Base-by-base conservation (phyloP, 2,329 filamentous ascomycete genomes). In the Rutstroemia sp. region DNA sequence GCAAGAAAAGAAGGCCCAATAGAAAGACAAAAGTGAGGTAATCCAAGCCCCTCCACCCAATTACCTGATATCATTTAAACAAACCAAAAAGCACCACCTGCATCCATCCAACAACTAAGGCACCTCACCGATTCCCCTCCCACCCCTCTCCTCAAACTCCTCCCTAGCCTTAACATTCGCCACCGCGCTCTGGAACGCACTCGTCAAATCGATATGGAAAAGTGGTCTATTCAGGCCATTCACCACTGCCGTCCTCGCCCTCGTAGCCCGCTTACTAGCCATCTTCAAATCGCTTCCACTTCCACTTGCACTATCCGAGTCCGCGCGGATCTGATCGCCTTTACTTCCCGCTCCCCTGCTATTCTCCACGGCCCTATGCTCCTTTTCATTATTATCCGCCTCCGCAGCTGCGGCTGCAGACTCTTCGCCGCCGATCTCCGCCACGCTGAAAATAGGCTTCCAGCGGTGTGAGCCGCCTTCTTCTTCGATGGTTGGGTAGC, bases 371-470 rank as follows among this genome's bases (percentile, higher is more conserved):
- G 30, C 10, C 9, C 65, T 63, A 3, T 67, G 62, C 16, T 73
- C 72, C 57, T 75, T 78, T 66, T 82, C 78, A 7, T 57, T 52
- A 53, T 80, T 78, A 25, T 78, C 74, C 25, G 78, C 74, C 64
- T 92, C 86, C 0, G 88, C 88, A 7, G 76, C 76, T 0, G 82
- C 82, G 1, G 87, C 86, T 0, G 88, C 88, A 4, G 86, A 89
- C 53, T 83, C 73, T 4, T 76, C 75, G 19, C 90, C 87, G 60
- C 89, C 84, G 61, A 95, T 84, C 68, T 96, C 90, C 2, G 92
- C 89, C 21, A 97, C 90, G 67, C 84, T 91, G 77, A 96, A 97
- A 62, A 97, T 91, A n/a, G 91, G 89, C 70, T 89, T 92, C 92
- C 92, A 97, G 58, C 88, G 81, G 60, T 82, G 55, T 9, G 30